Evolutionary conservation across 495 filamentous ascomycete species (phyloP), one percentile per base, ranked within the genome.

Genomic region (Evansstolkia leycettana): DNA sequence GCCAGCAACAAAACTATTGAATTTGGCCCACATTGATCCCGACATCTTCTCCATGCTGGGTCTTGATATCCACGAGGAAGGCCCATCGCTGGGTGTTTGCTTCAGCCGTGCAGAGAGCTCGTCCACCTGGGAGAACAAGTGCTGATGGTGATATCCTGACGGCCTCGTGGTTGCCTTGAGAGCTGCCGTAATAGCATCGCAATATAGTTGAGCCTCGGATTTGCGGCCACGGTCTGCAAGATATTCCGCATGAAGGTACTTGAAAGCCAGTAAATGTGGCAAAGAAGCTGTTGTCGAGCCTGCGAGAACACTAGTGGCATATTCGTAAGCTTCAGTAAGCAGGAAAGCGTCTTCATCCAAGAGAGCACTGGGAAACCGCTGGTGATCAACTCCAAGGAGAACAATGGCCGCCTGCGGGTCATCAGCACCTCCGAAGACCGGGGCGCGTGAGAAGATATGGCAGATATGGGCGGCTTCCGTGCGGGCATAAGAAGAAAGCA

Each of bases 41-140:
- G 84, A 92, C 0, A 96, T 84, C 50, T 87, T 93, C 52, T 90
- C 86, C 70, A 95, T 89, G 57, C 77, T 95, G 9, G 92, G 84
- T 53, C 84, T 90, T 1, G 84, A 82, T 27, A 96, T 87, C 85
- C 87, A 94, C 2, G 75, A 76, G 7, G 65, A 70, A 12, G 66
- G 60, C 24, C 46, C 62, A 41, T 90, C 85, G 41, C 76, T 82
- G 15, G 84, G 82, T 2, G 87, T 82, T 56, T 89, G 84, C 34
- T 76, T 82, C 26, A 96, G 65, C 15, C 90, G 73, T 35, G 77
- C 80, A 50, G 73, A 77, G 10, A 96, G 66, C 47, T 94, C 87
- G 40, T 95, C 88, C 1, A 95, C 71, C 6, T 74, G 72, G 2
- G 69, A 59, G 31, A 87, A 76, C 28, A 99, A 65, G 18, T 72